Base-by-base conservation (phyloP, 192 early-diverging fungal species). In the Umbelopsis isabellina region DNA sequence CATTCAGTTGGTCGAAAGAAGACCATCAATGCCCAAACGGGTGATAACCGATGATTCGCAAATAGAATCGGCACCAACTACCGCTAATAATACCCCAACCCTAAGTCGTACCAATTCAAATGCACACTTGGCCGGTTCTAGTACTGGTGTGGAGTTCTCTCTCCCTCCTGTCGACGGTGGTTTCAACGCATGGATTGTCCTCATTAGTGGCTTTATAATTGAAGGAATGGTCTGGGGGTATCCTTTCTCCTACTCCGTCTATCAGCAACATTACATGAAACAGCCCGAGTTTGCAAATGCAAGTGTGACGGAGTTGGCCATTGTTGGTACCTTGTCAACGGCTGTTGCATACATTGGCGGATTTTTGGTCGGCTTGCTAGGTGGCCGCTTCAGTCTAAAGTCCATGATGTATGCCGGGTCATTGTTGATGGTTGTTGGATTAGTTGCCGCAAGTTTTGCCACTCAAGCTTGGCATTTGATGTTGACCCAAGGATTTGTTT, bases 401-500 rank as follows among this genome's bases (percentile, higher is more conserved):
- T 20, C 33, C 20, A 48, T 70, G 50, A 70, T 70, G 68, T 51
- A 45, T 37, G 27, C 33, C 46, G 68, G 68, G 8, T 70, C 68
- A 2, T 8, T 70, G 0, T 55, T 27, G 6, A 70, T 70, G 68
- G 74, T 83, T 15, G 9, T 89, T 2, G 88, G 88, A 9, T 70
- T 88, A 18, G 65, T 90, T 7, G 71, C 87, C 1, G 86, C 87
- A 13, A 86, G 85, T 41, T 90, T 89, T 69, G 75, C 86, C 15
- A 89, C 83, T 16, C 71, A 85, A 51, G 72, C 87, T 2, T 92
- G 90, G 90, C 87, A 90, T 65, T 72, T 92, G 21, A 90, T 86
- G 45, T 66, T 92, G 8, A 77, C 88, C 2, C 85, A 91, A 37
- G 90, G 90, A 9, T 65, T 91, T 25, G 49, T 92, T 22, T 89